Evolutionary conservation across 345 rosid species (phyloP).

Genomic region (Salix suchowensis): DNA sequence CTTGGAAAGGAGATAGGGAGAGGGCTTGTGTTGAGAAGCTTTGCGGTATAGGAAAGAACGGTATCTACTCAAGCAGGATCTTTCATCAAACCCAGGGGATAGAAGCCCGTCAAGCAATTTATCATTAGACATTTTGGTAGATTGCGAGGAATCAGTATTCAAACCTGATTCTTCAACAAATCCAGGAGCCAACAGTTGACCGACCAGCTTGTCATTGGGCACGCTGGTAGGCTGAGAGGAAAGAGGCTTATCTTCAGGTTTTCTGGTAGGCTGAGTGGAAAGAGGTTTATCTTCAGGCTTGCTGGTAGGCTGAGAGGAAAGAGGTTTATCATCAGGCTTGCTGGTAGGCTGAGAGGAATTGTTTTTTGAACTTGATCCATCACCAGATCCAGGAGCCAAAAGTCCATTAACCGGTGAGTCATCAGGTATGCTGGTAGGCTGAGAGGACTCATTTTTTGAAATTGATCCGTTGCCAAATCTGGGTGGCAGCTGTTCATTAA

Average conservation of each 20-base stretch:
- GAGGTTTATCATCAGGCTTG: too few relatives aligned
- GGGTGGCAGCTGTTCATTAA: neutral
- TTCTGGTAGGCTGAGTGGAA: too few relatives aligned
- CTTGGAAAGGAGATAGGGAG: conserved; percentile 10
- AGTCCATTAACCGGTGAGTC: neutral
- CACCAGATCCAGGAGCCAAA: neutral
- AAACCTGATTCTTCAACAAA: neutral
- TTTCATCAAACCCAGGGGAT: conserved; percentile 12
- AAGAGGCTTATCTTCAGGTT: too few relatives aligned
- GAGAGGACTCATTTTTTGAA: neutral
- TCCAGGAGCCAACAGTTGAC: neutral
- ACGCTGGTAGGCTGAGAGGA: neutral
- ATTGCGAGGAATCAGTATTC: neutral
- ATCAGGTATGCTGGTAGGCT: neutral
- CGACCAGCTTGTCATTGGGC: neutral
- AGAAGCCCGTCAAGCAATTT: conserved; percentile 11
- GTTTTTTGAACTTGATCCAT: conserved; percentile 2
- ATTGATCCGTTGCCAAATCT: neutral
- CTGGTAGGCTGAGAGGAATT: too few relatives aligned
- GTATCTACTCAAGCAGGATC: conserved; percentile 14
- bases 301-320: neutral
- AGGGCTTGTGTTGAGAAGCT: conserved; percentile 11
- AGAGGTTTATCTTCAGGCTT: neutral
- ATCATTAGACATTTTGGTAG: neutral
- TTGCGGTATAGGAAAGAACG: conserved; percentile 9